Evolutionary conservation across 2,329 filamentous ascomycete genomes (phyloP).

Genomic region (Fusarium pseudocircinatum): DNA sequence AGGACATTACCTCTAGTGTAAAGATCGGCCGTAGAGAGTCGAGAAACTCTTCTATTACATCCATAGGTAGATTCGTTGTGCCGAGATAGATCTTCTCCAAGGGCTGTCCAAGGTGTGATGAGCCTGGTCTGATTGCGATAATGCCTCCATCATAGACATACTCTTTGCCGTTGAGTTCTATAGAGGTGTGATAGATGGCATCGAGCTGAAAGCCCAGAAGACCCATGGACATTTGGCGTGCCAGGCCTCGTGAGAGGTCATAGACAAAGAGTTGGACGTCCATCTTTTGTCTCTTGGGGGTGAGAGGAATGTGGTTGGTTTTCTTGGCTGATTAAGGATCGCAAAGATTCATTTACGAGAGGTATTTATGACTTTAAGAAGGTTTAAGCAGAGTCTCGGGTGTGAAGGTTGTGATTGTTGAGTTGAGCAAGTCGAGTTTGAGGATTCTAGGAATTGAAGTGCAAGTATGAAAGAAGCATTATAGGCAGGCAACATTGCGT

Average conservation of each 20-base stretch:
- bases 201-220: slow-evolving; percentile 74
- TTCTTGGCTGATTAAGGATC: neutral
- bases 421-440: neutral
- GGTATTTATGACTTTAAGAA: neutral
- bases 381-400: neutral
- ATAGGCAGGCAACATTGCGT: slow-evolving; percentile 40
- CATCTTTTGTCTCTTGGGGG: slow-evolving; percentile 56
- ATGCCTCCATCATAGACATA: slow-evolving; percentile 92
- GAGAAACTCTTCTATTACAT: slow-evolving; percentile 87
- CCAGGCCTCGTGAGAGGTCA: slow-evolving; percentile 74
- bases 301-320: neutral
- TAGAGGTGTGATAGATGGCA: slow-evolving; percentile 93
- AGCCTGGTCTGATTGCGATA: slow-evolving; percentile 80
- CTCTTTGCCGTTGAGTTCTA: slow-evolving; percentile 85
- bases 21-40: slow-evolving; percentile 85
- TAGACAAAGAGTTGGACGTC: slow-evolving; percentile 82
- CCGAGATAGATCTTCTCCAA: slow-evolving; percentile 81
- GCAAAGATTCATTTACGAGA: neutral
- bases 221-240: slow-evolving; percentile 64
- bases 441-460: neutral
- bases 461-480: neutral
- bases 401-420: neutral
- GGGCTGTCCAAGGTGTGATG: slow-evolving; percentile 86
- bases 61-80: slow-evolving; percentile 78
- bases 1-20: slow-evolving; percentile 72